Conservation (phyloP, 768 basidiomycete species). For the Tulasnella sp. region DNA sequence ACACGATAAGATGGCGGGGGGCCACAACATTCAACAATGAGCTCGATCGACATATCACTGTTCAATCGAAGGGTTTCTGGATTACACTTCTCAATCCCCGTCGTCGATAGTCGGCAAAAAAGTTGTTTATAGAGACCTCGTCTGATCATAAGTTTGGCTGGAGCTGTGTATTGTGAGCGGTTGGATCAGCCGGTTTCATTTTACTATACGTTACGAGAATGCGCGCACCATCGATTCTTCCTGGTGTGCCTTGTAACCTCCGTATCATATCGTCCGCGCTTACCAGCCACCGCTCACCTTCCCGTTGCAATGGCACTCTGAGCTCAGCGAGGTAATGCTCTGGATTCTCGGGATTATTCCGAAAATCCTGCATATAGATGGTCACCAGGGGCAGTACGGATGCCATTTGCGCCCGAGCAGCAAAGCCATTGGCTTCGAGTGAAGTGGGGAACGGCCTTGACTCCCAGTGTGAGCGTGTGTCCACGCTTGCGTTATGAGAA, state of each 20-base stretch:
- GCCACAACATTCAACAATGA: constrained; percentile 14
- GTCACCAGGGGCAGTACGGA: too few relatives aligned
- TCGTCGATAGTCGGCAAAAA: constrained; percentile 6
- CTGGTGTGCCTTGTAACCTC: constrained; percentile 7
- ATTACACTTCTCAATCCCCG: constrained; percentile 9
- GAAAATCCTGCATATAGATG: constrained; percentile 13
- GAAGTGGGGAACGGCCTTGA: too few relatives aligned
- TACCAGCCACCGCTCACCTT: constrained; percentile 8
- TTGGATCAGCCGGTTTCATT: not conserved
- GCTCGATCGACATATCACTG: constrained; percentile 17
- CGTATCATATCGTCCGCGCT: constrained; percentile 13
- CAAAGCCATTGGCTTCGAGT: too few relatives aligned
- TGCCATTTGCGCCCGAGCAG: too few relatives aligned
- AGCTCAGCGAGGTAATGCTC: constrained; percentile 11
- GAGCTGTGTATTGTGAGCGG: not conserved
- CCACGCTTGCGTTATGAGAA: too few relatives aligned
- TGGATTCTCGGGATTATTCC: not conserved
- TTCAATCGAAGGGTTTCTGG: constrained; percentile 15
- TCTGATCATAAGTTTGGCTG: constrained; percentile 9
- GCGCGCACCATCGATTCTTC: constrained; percentile 12
- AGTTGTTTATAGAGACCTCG: constrained; percentile 9
- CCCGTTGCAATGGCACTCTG: not conserved
- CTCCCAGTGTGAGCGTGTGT: too few relatives aligned
- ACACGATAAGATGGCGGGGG: not conserved
- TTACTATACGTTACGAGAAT: too few relatives aligned